These are phyloP conservation scores for Fusarium albidum DNA, from an alignment of 2,329 filamentous ascomycete genomes.

Conservation along the genomic window DNA sequence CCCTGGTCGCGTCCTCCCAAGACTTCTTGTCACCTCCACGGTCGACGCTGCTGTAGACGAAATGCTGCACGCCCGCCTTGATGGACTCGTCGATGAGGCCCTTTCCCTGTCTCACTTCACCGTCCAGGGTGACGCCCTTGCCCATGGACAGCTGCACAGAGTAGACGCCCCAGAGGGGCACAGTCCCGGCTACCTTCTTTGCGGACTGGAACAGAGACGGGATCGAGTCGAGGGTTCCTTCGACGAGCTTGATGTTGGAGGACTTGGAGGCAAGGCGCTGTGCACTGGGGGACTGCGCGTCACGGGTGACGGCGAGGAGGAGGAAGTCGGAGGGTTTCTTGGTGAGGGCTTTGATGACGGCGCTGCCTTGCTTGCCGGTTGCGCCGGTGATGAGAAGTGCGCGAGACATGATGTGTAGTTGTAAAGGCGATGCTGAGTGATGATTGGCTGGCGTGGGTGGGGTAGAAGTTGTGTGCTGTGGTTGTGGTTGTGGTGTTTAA, in stretches of 20 bases:
- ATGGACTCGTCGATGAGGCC: constrained; percentile 21
- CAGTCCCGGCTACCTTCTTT: constrained; percentile 15
- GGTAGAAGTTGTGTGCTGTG: too few species aligned
- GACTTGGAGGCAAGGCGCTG: constrained; percentile 16
- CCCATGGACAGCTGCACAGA: constrained; percentile 27
- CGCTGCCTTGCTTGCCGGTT: constrained; percentile 27
- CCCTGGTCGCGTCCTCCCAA: constrained; percentile 32
- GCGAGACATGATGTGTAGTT: constrained; percentile 16
- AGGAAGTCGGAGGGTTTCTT: constrained; percentile 12
- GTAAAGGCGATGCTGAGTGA: too few species aligned
- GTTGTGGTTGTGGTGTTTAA: too few species aligned
- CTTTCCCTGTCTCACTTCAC: constrained; percentile 24
- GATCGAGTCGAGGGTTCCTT: constrained; percentile 17
- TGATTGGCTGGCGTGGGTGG: too few species aligned
- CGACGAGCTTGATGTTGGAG: constrained; percentile 6
- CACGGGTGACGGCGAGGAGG: constrained; percentile 22
- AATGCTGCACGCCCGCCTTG: constrained; percentile 37
- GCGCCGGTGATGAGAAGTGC: constrained; percentile 27
- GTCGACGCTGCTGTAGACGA: constrained; percentile 39
- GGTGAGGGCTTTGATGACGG: constrained; percentile 20
- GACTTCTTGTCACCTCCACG: constrained; percentile 38
- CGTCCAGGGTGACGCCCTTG: constrained; percentile 17
- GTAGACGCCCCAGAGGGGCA: constrained; percentile 25
- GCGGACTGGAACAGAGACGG: constrained; percentile 21
- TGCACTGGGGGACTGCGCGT: constrained; percentile 11